Base-by-base conservation (phyloP, 139 green algal genomes). In the Parachlorella kessleri region DNA sequence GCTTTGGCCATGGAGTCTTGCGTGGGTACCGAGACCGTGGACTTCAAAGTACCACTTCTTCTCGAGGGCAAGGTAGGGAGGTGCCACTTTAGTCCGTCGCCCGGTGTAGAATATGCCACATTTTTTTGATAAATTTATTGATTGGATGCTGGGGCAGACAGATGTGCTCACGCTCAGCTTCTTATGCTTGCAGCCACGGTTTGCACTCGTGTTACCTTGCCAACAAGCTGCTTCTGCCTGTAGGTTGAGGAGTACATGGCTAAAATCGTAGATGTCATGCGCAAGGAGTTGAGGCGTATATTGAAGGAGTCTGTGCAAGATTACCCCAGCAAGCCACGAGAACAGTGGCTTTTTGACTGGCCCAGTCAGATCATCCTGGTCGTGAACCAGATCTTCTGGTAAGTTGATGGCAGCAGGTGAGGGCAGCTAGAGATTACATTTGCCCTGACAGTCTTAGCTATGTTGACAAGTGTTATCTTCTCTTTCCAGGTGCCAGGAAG, bases 381-480 rank as follows among this genome's bases (percentile, higher is more conserved):
- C n/a, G 93, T 95, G 5, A 96, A 94, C 86, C 93, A 97, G 86
- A 95, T 98, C 48, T 97, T 90, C 88, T 98, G 94, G n/a, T n/a
- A n/a, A n/a, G n/a, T n/a, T n/a, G n/a, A n/a, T n/a, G n/a, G n/a
- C n/a, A n/a, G n/a, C n/a, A n/a, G n/a, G n/a, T n/a, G n/a, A n/a
- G n/a, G n/a, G n/a, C n/a, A n/a, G n/a, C n/a, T n/a, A n/a, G n/a
- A n/a, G n/a, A n/a, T n/a, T n/a, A n/a, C n/a, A n/a, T n/a, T n/a
- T n/a, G n/a, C n/a, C n/a, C n/a, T n/a, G n/a, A n/a, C n/a, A n/a
- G n/a, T n/a, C n/a, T n/a, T n/a, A n/a, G n/a, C n/a, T n/a, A n/a
- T n/a, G n/a, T n/a, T n/a, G n/a, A n/a, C n/a, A n/a, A n/a, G n/a
- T n/a, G n/a, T n/a, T n/a, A n/a, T n/a, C n/a, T n/a, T n/a, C n/a